A percentile compares a stretch with the other conserved stretches of the same genome.
phyloP scores from a whole-genome alignment of 148 eudicot species.

The Chenopodium album region DNA sequence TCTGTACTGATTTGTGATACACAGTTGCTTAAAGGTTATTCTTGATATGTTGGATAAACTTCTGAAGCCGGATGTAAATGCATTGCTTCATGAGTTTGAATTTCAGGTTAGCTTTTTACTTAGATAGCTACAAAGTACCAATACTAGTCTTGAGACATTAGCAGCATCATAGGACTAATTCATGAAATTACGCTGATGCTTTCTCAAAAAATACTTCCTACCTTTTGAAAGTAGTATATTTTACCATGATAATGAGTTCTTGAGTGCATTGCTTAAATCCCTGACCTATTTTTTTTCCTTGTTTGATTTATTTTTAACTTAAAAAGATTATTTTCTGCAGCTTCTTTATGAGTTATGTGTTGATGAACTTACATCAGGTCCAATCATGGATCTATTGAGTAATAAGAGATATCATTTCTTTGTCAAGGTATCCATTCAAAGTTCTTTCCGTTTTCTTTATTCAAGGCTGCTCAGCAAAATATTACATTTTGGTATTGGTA shows the following conservation, averaged over 20 bases:
- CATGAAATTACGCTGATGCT: background rate
- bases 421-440: slow-evolving; percentile 56
- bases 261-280: background rate
- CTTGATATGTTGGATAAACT: slow-evolving; percentile 88
- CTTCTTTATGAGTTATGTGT: slow-evolving; percentile 81
- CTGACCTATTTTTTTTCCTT: background rate
- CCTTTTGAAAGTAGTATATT: background rate
- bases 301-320: background rate
- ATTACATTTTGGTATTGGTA: slow-evolving; percentile 1
- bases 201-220: background rate
- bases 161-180: background rate
- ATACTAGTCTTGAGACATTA: background rate
- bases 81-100: slow-evolving; percentile 93
- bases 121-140: background rate
- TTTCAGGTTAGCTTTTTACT: slow-evolving; percentile 62
- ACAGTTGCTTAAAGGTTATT: slow-evolving; percentile 94
- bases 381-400: slow-evolving; percentile 82
- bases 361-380: slow-evolving; percentile 83
- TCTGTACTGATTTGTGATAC: slow-evolving; percentile 17
- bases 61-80: slow-evolving; percentile 69
- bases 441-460: background rate
- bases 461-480: background rate
- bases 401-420: slow-evolving; percentile 77
- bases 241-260: background rate
- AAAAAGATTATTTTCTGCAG: slow-evolving; percentile 43